Base-by-base conservation (phyloP, 192 early-diverging fungal genomes). In the Cladochytrium replicatum region DNA sequence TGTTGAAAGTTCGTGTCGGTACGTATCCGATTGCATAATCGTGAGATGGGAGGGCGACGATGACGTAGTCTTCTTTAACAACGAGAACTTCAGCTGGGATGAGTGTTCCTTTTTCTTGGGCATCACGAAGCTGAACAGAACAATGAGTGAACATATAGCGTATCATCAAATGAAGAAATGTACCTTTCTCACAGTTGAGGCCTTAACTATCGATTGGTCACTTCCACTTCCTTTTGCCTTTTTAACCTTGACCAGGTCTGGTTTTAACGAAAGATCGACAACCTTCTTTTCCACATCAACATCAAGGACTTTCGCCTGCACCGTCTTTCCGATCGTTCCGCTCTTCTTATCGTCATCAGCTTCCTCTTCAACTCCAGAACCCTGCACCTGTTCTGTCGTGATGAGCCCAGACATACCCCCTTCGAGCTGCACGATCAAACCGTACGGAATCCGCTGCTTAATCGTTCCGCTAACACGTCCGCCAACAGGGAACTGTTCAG, bases 41-140 rank as follows among this genome's bases (percentile, higher is more conserved):
- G 9, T 37, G 32, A 9, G 52, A 48, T 0, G 87, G 85, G 44
- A 90, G 41, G 3, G 78, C 73, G 7, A 86, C 44, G 22, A 91
- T 72, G 21, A 79, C 41, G 50, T 91, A 91, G 55, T 83, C 81
- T 24, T 88, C 76, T 66, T 89, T 91, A 46, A 91, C 73, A 8
- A 86, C 47, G 50, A 85, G 78, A 29, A 91, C 72, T 21, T 74
- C 63, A 22, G 75, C 66, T n/a, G n/a, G n/a, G n/a, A n/a, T n/a
- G n/a, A n/a, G n/a, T n/a, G n/a, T n/a, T n/a, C n/a, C n/a, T n/a
- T n/a, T n/a, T n/a, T n/a, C n/a, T n/a, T n/a, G n/a, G n/a, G n/a
- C n/a, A n/a, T n/a, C n/a, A n/a, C n/a, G n/a, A n/a, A n/a, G n/a
- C n/a, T n/a, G n/a, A n/a, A n/a, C n/a, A n/a, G n/a, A n/a, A n/a